Conservation (phyloP, 164 flowering plant genomes). For the Amborella trichopoda region DNA sequence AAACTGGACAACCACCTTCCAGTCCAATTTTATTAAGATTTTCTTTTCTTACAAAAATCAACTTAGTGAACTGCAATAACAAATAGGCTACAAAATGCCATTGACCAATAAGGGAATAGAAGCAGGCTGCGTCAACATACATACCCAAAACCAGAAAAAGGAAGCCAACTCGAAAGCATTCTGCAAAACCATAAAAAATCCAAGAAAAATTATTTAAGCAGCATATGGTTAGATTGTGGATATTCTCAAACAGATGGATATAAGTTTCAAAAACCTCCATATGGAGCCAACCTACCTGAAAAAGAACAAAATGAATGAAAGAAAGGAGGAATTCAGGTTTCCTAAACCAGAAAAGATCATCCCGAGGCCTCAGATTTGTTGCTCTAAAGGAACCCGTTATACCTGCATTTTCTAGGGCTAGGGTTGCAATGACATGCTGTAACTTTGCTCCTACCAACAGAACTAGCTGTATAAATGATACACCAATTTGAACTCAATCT, state of each 20-base stretch:
- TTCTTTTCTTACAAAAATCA: too few species aligned
- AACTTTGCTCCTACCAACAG: conserved; percentile 83
- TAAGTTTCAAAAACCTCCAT: too few species aligned
- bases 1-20: too few species aligned
- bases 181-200: too few species aligned
- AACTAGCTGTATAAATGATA: conserved; percentile 50
- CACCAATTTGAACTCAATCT: not conserved
- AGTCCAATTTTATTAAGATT: too few species aligned
- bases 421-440: conserved; percentile 90
- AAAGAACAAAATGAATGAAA: conserved; percentile 84
- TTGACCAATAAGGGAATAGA: too few species aligned
- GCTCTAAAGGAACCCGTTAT: conserved; percentile 31
- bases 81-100: too few species aligned
- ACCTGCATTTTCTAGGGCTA: conserved; percentile 82
- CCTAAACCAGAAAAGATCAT: conserved; percentile 96
- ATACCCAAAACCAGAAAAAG: conserved; percentile 99
- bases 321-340: conserved; percentile 78
- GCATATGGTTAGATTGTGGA: too few species aligned
- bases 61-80: too few species aligned
- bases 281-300: conserved; percentile 74
- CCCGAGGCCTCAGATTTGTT: conserved; percentile 63
- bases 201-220: too few species aligned
- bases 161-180: conserved; percentile 97
- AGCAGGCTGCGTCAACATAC: too few species aligned
- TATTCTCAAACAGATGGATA: too few species aligned